Percentiles rank a stretch among this genome's conserved stretches.
Conservation (phyloP, 495 filamentous ascomycete species). For the Daldinia bambusicola region DNA sequence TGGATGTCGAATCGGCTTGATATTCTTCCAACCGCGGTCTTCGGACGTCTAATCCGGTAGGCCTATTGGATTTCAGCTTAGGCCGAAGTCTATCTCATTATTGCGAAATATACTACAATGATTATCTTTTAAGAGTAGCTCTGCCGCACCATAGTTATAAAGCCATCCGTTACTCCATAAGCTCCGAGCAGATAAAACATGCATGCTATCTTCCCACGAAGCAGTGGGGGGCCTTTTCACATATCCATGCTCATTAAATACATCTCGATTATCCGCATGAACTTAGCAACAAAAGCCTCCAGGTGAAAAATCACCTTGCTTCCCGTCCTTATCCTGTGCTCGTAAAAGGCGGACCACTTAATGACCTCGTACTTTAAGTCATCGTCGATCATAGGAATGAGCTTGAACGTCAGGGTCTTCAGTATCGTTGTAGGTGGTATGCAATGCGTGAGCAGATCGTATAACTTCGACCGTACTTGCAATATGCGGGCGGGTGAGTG, state of each 20-base stretch:
- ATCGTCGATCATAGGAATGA: conserved; percentile 87
- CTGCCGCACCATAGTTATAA: conserved; percentile 16
- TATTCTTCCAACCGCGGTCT: conserved; percentile 23
- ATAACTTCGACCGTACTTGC: conserved; percentile 88
- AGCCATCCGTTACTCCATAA: conserved; percentile 36
- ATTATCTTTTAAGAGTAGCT: conserved; percentile 7
- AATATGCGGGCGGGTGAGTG: conserved; percentile 87
- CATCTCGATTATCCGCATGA: conserved; percentile 95
- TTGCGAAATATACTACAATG: conserved; percentile 7
- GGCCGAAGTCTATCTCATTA: conserved; percentile 26
- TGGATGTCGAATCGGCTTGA: conserved; percentile 14
- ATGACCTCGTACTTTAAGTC: conserved; percentile 90
- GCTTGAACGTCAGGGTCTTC: conserved; percentile 92
- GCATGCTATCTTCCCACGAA: conserved; percentile 16
- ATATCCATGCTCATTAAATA: conserved; percentile 91
- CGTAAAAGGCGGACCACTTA: conserved; percentile 95
- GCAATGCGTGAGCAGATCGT: conserved; percentile 95
- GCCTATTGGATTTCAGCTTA: conserved; percentile 8
- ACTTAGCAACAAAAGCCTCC: conserved; percentile 97
- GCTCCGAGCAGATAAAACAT: conserved; percentile 15
- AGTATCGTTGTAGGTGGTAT: conserved; percentile 93
- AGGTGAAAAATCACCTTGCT: conserved; percentile 98
- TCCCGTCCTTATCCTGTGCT: conserved; percentile 89
- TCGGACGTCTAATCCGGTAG: background rate
- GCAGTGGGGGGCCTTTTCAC: conserved; percentile 37